Evolutionary conservation across 2,329 filamentous ascomycete genomes (phyloP).

Genomic region (Phyllachora maydis): DNA sequence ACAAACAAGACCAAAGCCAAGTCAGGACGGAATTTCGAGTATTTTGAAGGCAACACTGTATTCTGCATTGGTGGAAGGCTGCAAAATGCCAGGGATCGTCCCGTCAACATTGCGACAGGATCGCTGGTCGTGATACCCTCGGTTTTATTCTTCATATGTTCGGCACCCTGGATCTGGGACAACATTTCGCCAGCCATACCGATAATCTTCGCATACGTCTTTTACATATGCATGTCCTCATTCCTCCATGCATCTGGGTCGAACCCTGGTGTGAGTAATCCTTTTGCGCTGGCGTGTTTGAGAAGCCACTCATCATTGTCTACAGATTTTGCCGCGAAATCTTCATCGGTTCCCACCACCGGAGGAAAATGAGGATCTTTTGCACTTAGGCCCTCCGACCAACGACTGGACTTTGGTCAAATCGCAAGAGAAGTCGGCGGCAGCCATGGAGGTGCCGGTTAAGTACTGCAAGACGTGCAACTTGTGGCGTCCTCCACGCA

Average conservation of each 20-base stretch:
- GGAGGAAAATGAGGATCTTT: conserved; percentile 57
- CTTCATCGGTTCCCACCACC: conserved; percentile 69
- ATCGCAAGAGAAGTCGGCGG: conserved; percentile 50
- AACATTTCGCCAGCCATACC: conserved; percentile 78
- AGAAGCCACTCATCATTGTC: not conserved
- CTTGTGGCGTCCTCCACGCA: conserved; percentile 88
- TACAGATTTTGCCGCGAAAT: conserved; percentile 89
- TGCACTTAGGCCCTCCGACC: conserved; percentile 62
- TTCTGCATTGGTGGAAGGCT: conserved; percentile 75
- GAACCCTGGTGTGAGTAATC: conserved; percentile 66
- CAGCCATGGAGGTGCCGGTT: conserved; percentile 92
- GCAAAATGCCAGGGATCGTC: conserved; percentile 72
- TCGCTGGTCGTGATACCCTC: conserved; percentile 60
- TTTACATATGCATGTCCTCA: conserved; percentile 76
- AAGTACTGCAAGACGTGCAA: conserved; percentile 98
- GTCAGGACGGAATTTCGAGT: conserved; percentile 50
- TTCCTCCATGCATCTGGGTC: conserved; percentile 84
- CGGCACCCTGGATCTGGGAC: conserved; percentile 69
- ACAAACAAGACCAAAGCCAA: conserved; percentile 11
- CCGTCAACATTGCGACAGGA: conserved; percentile 76
- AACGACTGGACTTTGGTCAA: conserved; percentile 91
- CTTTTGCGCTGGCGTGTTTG: not conserved
- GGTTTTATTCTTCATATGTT: conserved; percentile 68
- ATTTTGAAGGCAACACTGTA: conserved; percentile 81
- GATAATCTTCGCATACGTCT: conserved; percentile 77